Conservation (phyloP, 2,329 filamentous ascomycete species). For the Amphichorda felina region DNA sequence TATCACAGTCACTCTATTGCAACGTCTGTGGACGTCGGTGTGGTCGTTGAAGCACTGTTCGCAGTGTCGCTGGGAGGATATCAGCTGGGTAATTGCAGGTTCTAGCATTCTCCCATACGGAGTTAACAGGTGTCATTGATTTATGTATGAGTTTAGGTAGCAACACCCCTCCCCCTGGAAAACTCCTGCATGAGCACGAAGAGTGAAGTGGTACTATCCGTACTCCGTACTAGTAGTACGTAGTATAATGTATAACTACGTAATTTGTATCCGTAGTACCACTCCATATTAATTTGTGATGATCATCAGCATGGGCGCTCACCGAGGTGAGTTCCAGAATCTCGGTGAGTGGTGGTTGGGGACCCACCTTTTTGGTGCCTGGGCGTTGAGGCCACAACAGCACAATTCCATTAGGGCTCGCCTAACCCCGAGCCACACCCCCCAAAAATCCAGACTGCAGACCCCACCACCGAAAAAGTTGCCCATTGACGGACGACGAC, state of each 20-base stretch:
- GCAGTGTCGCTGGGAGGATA: neutral
- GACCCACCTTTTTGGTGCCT: neutral
- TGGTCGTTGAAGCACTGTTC: neutral
- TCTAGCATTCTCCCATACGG: neutral
- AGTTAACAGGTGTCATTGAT: neutral
- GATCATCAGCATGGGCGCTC: too few relatives aligned
- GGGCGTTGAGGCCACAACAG: neutral
- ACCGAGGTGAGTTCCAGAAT: too few relatives aligned
- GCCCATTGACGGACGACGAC: conserved; percentile 9
- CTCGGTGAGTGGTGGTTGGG: neutral
- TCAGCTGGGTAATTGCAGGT: neutral
- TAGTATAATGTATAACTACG: neutral
- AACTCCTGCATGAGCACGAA: too few relatives aligned
- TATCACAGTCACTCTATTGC: too few relatives aligned
- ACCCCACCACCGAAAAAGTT: conserved; percentile 16
- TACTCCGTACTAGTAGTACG: too few relatives aligned
- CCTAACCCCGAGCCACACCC: conserved; percentile 9
- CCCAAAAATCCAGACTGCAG: conserved; percentile 11
- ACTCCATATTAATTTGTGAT: too few relatives aligned
- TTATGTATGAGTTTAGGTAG: too few relatives aligned
- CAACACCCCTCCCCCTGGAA: too few relatives aligned
- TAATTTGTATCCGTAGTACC: too few relatives aligned
- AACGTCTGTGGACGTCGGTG: too few relatives aligned
- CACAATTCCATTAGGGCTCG: conserved; percentile 18
- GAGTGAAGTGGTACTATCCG: too few relatives aligned